Base-by-base conservation (phyloP, 148 eudicot species). In the Chenopodium berlandieri region DNA sequence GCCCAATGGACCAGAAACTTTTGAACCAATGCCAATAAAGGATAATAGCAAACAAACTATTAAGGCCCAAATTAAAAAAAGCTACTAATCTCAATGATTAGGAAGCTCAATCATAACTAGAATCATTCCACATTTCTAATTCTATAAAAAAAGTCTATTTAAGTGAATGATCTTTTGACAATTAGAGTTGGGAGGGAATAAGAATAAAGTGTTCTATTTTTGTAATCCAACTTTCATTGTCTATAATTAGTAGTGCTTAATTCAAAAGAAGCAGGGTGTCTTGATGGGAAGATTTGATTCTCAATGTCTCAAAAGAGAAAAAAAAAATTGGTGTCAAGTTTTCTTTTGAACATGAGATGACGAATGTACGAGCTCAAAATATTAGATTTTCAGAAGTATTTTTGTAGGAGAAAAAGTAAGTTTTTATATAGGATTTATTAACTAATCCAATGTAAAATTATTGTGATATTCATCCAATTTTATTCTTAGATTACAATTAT, bases 181-280 rank as follows among this genome's bases (percentile, higher is more conserved):
- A 74, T 82, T 64, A 79, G 62, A 79, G 69, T 23, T 19, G 11
- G 25, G 52, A 71, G 78, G 78, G 78, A 75, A 84, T 84, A 84
- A 84, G 83, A 84, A 84, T 80, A 84, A 84, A 84, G 83, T 62
- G 72, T 40, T 5, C 12, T 64, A n/a, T 46, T 22, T 58, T 75
- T 14, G 1, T 14, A 27, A 60, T 68, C 68, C 73, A 83, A 74
- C 72, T 46, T 27, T 27, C 13, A 31, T 22, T 44, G 34, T 63
- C 11, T 79, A 46, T 30, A 27, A 75, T 32, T 63, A 13, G 37
- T 22, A 48, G 0, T 47, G 20, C 25, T 5, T 34, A 40, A 34
- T 32, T 64, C 73, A 76, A 80, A 70, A 84, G 68, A 32, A 60
- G 71, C 13, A 13, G 69, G 44, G 17, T 14, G 71, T 7, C 58